A percentile compares a stretch with the other conserved stretches of the same genome.
These are phyloP conservation scores for Coniochaeta pulveracea DNA, from an alignment of 2,329 filamentous ascomycete species.

Conservation along the genomic window DNA sequence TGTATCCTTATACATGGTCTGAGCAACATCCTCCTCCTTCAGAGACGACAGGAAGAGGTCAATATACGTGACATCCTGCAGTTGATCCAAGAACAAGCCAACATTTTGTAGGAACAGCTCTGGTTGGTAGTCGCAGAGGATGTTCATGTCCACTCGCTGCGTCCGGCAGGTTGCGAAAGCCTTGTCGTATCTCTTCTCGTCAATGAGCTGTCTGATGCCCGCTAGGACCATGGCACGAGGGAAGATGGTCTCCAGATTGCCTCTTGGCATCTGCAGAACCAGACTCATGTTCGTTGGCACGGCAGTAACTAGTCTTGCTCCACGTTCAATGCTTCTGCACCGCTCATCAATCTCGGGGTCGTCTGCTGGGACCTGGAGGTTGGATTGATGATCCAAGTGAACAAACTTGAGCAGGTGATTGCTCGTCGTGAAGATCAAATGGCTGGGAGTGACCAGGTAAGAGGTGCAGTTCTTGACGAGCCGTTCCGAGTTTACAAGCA, in stretches of 20 bases:
- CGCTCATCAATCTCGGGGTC: constrained; percentile 87
- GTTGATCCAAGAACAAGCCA: constrained; percentile 68
- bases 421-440: constrained; percentile 85
- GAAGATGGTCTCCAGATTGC: constrained; percentile 91
- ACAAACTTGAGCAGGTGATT: constrained; percentile 92
- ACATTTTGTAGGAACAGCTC: constrained; percentile 72
- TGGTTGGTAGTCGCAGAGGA: constrained; percentile 87
- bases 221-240: constrained; percentile 87
- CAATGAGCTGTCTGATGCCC: constrained; percentile 73
- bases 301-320: constrained; percentile 74
- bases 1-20: constrained; percentile 90
- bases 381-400: constrained; percentile 53
- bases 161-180: constrained; percentile 84
- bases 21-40: constrained; percentile 80
- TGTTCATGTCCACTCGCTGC: constrained; percentile 96
- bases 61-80: constrained; percentile 70
- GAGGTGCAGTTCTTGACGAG: constrained; percentile 86
- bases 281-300: constrained; percentile 81
- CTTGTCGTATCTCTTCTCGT: constrained; percentile 66
- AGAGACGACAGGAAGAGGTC: constrained; percentile 86
- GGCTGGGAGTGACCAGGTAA: constrained; percentile 67
- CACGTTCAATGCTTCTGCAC: constrained; percentile 84
- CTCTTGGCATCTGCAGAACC: constrained; percentile 87
- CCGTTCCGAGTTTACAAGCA: constrained; percentile 66
- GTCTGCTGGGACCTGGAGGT: constrained; percentile 72